These are phyloP conservation scores for Chrysanthemum seticuspe DNA, from an alignment of 129 eudicot species.

Conservation along the genomic window DNA sequence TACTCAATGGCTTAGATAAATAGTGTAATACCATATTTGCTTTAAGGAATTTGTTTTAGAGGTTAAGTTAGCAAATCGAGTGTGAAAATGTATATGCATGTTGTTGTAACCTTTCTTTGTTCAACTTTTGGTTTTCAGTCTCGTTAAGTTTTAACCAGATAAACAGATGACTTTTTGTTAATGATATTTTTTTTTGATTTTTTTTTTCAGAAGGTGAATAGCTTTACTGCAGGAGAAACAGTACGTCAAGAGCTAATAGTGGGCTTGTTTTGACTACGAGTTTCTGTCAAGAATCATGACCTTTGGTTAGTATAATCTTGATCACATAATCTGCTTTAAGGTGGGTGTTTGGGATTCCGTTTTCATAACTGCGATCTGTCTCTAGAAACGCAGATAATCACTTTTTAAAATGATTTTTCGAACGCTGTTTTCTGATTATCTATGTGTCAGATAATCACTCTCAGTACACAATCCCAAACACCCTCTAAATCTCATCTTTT, in stretches of 20 bases:
- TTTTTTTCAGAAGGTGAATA: too few species aligned
- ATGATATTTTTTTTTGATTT: too few species aligned
- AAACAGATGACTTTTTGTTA: background rate
- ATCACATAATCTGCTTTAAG: too few species aligned
- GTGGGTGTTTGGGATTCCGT: too few species aligned
- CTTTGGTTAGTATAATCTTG: too few species aligned
- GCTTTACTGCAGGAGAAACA: background rate
- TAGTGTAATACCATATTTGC: too few species aligned
- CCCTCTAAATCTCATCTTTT: constrained; percentile 6
- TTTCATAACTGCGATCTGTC: too few species aligned
- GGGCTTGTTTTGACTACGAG: constrained; percentile 42
- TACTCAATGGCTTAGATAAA: too few species aligned
- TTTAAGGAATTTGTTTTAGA: background rate
- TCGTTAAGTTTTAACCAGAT: background rate
- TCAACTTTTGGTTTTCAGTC: background rate
- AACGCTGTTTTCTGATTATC: background rate
- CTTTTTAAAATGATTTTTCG: background rate
- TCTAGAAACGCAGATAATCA: background rate
- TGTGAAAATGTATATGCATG: background rate
- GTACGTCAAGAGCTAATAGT: constrained; percentile 26
- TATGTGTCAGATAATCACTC: background rate
- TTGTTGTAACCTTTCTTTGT: background rate
- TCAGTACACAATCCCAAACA: background rate
- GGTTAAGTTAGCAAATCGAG: background rate
- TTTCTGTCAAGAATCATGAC: background rate